A percentile compares a stretch with the other conserved stretches of the same genome.
These are phyloP conservation scores for Cyberlindnera amylophila DNA, from an alignment of 805 yeast species.

Conservation along the genomic window DNA sequence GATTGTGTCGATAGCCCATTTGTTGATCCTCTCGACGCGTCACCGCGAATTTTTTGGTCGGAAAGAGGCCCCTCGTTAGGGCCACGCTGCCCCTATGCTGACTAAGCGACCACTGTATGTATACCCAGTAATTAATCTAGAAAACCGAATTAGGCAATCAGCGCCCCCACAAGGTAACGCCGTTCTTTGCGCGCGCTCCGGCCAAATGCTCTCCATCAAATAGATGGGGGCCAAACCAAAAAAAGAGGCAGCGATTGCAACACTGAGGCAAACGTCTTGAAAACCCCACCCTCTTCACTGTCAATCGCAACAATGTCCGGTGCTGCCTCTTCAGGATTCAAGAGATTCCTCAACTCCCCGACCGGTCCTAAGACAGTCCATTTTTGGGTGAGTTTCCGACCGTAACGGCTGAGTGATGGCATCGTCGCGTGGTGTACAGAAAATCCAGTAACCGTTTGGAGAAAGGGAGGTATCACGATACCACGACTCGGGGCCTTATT, in stretches of 20 bases:
- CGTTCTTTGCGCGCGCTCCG: not conserved
- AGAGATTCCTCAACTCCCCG: constrained; percentile 72
- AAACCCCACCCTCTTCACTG: not conserved
- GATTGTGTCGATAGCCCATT: not conserved
- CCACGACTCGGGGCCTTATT: not conserved
- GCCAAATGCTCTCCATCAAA: not conserved
- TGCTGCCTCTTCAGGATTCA: constrained; percentile 48
- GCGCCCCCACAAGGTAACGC: constrained; percentile 10
- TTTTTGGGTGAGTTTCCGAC: constrained; percentile 68
- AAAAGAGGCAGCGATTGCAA: not conserved
- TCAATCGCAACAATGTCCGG: constrained; percentile 6
- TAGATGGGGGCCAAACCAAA: too few relatives aligned
- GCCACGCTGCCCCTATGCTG: constrained; percentile 1
- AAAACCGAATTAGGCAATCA: constrained; percentile 7
- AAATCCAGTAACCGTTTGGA: not conserved
- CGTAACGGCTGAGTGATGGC: constrained; percentile 32
- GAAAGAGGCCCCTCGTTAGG: too few relatives aligned
- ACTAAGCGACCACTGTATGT: not conserved
- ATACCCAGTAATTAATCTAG: not conserved
- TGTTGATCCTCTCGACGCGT: constrained; percentile 2
- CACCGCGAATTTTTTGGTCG: not conserved
- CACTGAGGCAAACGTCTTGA: not conserved
- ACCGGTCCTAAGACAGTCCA: constrained; percentile 98
- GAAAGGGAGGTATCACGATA: not conserved
- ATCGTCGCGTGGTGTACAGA: constrained; percentile 1